phyloP scores from a whole-genome alignment of 305 asterid species.

The Ajuga reptans region DNA sequence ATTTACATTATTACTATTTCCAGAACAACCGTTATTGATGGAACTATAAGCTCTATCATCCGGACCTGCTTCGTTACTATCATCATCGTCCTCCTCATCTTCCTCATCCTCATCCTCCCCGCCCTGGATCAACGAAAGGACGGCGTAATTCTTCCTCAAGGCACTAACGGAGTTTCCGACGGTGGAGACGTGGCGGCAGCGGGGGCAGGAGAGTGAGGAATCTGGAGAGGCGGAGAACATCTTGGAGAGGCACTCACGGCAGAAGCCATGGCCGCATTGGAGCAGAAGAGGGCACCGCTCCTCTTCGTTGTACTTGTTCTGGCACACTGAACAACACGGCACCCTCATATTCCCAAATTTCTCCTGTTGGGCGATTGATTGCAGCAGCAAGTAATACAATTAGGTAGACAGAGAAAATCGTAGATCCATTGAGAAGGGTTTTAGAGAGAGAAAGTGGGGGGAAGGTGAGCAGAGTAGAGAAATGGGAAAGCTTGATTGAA shows the following conservation, averaged over 20 bases:
- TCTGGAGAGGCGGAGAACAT: constrained; percentile 73
- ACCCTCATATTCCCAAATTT: constrained; percentile 41
- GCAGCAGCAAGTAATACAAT: not conserved
- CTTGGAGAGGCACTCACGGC: constrained; percentile 81
- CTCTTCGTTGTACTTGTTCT: constrained; percentile 83
- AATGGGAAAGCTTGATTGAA: constrained; percentile 37
- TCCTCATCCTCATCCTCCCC: constrained; percentile 63
- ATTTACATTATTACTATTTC: constrained; percentile 19
- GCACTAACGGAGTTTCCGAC: constrained; percentile 91
- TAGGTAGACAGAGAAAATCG: constrained; percentile 20
- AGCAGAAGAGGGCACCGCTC: constrained; percentile 89
- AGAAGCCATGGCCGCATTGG: constrained; percentile 98
- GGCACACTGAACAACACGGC: constrained; percentile 85
- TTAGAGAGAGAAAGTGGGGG: constrained; percentile 30
- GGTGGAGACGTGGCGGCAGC: constrained; percentile 83
- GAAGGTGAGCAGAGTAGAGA: constrained; percentile 32
- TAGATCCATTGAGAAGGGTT: constrained; percentile 33
- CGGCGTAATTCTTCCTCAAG: constrained; percentile 70
- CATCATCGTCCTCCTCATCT: constrained; percentile 48
- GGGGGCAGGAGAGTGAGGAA: constrained; percentile 75
- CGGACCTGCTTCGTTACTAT: constrained; percentile 25
- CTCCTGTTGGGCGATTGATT: not conserved
- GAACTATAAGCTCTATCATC: constrained; percentile 5
- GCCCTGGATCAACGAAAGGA: constrained; percentile 63
- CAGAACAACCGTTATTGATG: constrained; percentile 9